These are phyloP conservation scores for Cyanophora paradoxa DNA, from an alignment of 78 protist species.

Conservation along the genomic window DNA sequence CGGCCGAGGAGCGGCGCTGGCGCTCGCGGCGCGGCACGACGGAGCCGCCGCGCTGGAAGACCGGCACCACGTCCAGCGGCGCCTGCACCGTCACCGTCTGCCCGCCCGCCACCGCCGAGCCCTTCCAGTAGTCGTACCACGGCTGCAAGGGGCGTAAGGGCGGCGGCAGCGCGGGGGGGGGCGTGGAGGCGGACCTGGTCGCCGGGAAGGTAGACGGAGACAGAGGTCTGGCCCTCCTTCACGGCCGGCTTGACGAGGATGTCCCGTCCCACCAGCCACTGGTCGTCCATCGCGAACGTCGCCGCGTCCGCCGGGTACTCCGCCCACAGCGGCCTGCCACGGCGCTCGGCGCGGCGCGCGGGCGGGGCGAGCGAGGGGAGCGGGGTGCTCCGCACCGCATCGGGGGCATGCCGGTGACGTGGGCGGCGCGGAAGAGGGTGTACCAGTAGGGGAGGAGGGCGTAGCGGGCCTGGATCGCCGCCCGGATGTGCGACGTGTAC, in stretches of 20 bases:
- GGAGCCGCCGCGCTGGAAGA: constrained; percentile 80
- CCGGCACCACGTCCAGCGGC: constrained; percentile 66
- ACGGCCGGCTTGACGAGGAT: constrained; percentile 53
- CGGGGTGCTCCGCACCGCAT: neutral
- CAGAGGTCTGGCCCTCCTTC: neutral
- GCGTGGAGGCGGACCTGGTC: neutral
- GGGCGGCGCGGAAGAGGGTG: constrained; percentile 61
- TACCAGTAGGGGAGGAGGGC: constrained; percentile 72
- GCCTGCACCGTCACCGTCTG: constrained; percentile 30
- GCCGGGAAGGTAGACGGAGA: constrained; percentile 42
- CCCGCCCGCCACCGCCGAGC: constrained; percentile 3
- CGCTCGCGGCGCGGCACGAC: constrained; percentile 73
- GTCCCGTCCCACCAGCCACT: constrained; percentile 50
- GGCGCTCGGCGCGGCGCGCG: constrained; percentile 38
- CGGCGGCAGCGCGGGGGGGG: neutral
- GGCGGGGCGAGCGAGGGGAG: neutral
- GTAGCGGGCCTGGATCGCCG: constrained; percentile 74
- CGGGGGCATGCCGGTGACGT: neutral
- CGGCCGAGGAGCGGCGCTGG: constrained; percentile 53
- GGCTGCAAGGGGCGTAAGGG: neutral
- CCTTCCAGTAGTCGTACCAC: constrained; percentile 25
- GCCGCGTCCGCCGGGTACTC: constrained; percentile 52
- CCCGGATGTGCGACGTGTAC: constrained; percentile 42
- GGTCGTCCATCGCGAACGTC: constrained; percentile 23
- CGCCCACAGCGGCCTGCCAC: constrained; percentile 62